These are phyloP conservation scores for Pugionium cornutum DNA, from an alignment of 345 rosid species.

Conservation along the genomic window DNA sequence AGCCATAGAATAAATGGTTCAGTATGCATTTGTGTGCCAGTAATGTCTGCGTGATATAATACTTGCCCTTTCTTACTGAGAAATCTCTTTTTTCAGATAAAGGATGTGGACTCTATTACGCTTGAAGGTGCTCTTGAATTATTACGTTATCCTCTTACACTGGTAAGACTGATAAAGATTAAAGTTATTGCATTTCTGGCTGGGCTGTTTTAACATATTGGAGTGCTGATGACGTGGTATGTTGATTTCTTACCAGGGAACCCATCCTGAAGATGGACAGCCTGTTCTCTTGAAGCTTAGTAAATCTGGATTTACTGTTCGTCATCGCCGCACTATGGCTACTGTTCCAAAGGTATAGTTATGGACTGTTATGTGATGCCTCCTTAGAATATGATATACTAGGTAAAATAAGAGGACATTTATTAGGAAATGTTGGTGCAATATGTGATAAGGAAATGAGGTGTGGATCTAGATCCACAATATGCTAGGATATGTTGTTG, in stretches of 20 bases:
- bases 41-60: slow-evolving; percentile 8
- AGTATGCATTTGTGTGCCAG: slow-evolving; percentile 11
- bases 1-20: neutral
- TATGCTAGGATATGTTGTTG: slow-evolving; percentile 20
- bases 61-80: slow-evolving; percentile 11
- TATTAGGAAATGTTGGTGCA: slow-evolving; percentile 10
- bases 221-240: slow-evolving; percentile 20
- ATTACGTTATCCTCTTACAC: slow-evolving; percentile 70
- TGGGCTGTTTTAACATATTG: slow-evolving; percentile 24
- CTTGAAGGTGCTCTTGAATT: slow-evolving; percentile 76
- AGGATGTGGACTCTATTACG: slow-evolving; percentile 62
- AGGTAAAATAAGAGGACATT: slow-evolving; percentile 23
- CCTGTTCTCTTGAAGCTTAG: slow-evolving; percentile 69
- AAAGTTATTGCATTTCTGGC: slow-evolving; percentile 21
- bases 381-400: slow-evolving; percentile 11
- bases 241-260: slow-evolving; percentile 57
- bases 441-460: slow-evolving; percentile 13
- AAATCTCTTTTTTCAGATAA: slow-evolving; percentile 51
- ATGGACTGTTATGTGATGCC: slow-evolving; percentile 3
- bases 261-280: slow-evolving; percentile 80
- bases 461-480: slow-evolving; percentile 15
- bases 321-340: slow-evolving; percentile 74
- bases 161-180: slow-evolving; percentile 53
- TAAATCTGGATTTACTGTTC: slow-evolving; percentile 64
- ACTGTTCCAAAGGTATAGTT: slow-evolving; percentile 80